These are phyloP conservation scores for Auriscalpium vulgare DNA, from an alignment of 768 basidiomycete species.

Conservation along the genomic window DNA sequence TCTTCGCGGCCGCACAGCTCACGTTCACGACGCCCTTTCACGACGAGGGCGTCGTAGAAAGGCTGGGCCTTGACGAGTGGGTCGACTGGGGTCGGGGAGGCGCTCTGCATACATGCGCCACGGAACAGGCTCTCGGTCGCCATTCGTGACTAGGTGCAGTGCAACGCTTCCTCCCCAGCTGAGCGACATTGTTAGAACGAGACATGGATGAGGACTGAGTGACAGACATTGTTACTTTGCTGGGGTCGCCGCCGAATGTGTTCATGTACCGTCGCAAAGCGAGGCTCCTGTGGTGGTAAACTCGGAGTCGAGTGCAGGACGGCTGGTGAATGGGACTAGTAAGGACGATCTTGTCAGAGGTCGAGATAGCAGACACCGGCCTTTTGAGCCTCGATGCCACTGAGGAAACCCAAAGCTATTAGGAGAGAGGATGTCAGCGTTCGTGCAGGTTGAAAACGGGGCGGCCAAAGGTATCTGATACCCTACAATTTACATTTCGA, in stretches of 20 bases:
- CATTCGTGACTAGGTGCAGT: constrained; percentile 16
- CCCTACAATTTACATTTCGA: too few species aligned
- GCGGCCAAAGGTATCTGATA: neutral
- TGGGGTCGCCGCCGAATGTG: neutral
- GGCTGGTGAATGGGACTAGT: constrained; percentile 5
- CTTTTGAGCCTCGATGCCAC: constrained; percentile 40
- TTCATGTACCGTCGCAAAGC: neutral
- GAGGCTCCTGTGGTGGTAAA: neutral
- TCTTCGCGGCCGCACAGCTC: neutral
- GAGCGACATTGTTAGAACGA: neutral
- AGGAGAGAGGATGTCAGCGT: too few species aligned
- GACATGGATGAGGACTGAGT: neutral
- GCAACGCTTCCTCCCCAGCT: constrained; percentile 18
- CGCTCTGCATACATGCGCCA: constrained; percentile 14
- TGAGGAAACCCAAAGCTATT: constrained; percentile 42
- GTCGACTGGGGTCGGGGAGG: neutral
- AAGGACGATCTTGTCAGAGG: constrained; percentile 49
- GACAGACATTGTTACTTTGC: neutral
- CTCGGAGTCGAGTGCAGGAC: neutral
- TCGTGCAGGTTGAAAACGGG: neutral
- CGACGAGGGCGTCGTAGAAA: constrained; percentile 9
- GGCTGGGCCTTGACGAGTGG: constrained; percentile 6
- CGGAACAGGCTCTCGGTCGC: constrained; percentile 15
- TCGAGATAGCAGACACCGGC: constrained; percentile 55
- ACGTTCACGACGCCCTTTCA: neutral